Percentiles rank a stretch among this genome's conserved stretches.
phyloP scores from a whole-genome alignment of 352 stramenopile genomes.

The Pythium inflatum region DNA sequence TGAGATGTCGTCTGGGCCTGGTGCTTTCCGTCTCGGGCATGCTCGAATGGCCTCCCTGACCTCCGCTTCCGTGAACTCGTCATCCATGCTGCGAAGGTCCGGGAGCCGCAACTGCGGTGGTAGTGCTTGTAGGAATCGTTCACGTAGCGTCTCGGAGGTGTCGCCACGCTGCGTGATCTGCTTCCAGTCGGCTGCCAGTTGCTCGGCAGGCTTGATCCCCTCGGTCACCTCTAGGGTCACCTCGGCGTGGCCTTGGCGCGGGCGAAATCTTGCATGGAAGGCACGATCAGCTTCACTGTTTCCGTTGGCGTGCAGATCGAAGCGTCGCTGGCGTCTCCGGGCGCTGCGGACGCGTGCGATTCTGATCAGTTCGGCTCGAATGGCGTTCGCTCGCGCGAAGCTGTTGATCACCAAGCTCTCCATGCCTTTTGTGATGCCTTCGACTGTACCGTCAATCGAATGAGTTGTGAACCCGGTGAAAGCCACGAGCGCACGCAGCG shows the following conservation, averaged over 20 bases:
- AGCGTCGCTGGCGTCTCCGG: neutral
- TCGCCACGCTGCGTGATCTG: neutral
- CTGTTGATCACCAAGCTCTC: neutral
- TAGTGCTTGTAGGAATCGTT: neutral
- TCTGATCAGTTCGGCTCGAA: neutral
- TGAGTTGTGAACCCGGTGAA: too few relatives aligned
- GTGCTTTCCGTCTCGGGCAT: slow-evolving; percentile 5
- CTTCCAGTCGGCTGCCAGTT: slow-evolving; percentile 3
- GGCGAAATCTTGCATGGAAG: too few relatives aligned
- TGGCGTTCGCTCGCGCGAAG: neutral
- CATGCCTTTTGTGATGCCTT: neutral
- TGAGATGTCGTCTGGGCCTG: slow-evolving; percentile 13
- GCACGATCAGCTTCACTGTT: too few relatives aligned
- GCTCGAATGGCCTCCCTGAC: neutral
- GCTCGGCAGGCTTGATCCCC: too few relatives aligned
- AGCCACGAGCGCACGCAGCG: neutral
- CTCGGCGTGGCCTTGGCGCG: too few relatives aligned
- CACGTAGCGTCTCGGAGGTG: neutral
- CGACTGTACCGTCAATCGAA: neutral
- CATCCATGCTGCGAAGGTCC: neutral
- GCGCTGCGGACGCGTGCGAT: neutral
- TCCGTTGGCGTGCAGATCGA: too few relatives aligned
- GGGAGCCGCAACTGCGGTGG: neutral
- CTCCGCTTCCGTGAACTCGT: slow-evolving; percentile 20
- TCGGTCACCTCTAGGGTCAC: too few relatives aligned